Conservation (phyloP, 306 rosid species). For the Quercus engelmannii region DNA sequence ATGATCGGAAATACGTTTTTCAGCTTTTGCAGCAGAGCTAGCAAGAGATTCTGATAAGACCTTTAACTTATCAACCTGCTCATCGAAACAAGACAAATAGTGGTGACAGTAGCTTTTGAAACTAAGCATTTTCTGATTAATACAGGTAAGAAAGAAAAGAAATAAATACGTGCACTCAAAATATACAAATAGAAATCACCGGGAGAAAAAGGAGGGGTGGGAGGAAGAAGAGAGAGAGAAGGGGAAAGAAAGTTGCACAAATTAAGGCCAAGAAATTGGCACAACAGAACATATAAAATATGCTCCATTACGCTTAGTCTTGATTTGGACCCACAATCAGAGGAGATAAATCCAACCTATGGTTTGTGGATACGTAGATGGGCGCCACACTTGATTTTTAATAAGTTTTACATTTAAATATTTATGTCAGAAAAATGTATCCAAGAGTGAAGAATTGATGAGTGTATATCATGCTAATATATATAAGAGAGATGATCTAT, state of each 20-base stretch:
- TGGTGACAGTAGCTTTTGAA: background rate
- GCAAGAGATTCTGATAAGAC: constrained; percentile 89
- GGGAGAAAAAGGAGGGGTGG: background rate
- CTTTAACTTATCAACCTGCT: constrained; percentile 94
- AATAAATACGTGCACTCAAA: background rate
- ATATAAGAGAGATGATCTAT: background rate
- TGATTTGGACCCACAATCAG: background rate
- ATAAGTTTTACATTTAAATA: background rate
- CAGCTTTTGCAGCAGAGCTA: constrained; percentile 85
- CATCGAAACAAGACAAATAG: constrained; percentile 13
- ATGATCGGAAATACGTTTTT: constrained; percentile 87
- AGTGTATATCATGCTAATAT: background rate
- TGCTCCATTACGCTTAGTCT: background rate
- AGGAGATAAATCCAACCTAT: background rate
- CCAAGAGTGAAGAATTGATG: background rate
- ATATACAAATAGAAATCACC: background rate
- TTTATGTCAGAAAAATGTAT: background rate
- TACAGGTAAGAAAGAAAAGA: background rate
- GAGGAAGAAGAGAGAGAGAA: background rate
- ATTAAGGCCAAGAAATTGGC: background rate
- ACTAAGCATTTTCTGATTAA: background rate
- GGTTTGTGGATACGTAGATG: background rate
- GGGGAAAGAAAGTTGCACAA: background rate
- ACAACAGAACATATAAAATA: background rate
- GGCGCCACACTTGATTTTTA: background rate